phyloP scores from a whole-genome alignment of 106 monocot species.

The Dendrobium officinale region DNA sequence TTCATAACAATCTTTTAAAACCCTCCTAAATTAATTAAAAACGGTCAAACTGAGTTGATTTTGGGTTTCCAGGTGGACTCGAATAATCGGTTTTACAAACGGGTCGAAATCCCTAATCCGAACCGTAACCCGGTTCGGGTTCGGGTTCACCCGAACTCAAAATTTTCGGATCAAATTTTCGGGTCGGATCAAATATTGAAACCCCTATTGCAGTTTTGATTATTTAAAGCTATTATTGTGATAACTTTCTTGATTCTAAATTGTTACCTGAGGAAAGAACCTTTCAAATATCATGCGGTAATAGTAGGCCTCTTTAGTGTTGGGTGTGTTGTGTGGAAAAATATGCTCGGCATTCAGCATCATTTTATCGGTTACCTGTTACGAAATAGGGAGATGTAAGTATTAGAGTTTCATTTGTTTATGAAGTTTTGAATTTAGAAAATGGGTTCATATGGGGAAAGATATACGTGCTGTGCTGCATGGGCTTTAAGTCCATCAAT shows the following conservation, averaged over 20 bases:
- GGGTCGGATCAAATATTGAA: too few relatives aligned
- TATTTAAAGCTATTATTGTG: too few relatives aligned
- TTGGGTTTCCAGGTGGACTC: too few relatives aligned
- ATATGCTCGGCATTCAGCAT: slow-evolving; percentile 47
- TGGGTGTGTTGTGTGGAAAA: slow-evolving; percentile 53
- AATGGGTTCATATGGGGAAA: too few relatives aligned
- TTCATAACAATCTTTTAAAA: too few relatives aligned
- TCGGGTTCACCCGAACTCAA: too few relatives aligned
- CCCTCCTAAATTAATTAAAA: too few relatives aligned
- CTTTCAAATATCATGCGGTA: slow-evolving; percentile 54
- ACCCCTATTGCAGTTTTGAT: neutral
- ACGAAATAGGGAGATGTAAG: neutral
- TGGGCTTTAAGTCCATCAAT: slow-evolving; percentile 65
- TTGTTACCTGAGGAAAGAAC: slow-evolving; percentile 48
- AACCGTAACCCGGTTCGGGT: too few relatives aligned
- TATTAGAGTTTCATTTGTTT: neutral
- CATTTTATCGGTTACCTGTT: slow-evolving; percentile 54
- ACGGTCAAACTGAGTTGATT: too few relatives aligned
- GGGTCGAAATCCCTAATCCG: too few relatives aligned
- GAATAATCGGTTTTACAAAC: too few relatives aligned
- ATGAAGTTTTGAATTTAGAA: neutral
- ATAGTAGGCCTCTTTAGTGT: slow-evolving; percentile 60
- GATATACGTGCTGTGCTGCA: slow-evolving; percentile 32
- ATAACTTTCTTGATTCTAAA: neutral
- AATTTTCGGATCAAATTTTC: too few relatives aligned